phyloP scores from a whole-genome alignment of 202 grass and related monocot genomes.

The Carex sylvatica region DNA sequence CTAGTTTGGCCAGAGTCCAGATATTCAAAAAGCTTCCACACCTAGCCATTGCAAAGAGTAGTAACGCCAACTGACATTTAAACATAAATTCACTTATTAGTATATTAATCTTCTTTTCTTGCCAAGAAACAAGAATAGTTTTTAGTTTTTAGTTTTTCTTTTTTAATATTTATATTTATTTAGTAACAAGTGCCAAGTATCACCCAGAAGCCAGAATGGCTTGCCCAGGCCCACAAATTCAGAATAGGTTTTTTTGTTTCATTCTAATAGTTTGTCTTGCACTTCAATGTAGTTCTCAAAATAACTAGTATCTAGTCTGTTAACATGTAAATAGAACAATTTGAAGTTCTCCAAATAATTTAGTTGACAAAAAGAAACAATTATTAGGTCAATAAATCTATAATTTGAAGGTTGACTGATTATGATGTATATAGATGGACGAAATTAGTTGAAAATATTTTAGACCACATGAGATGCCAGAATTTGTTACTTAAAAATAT shows the following conservation, averaged over 20 bases:
- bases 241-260: neutral
- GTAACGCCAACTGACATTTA: conserved; percentile 70
- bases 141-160: neutral
- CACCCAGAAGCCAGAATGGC: too few species aligned
- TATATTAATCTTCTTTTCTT: neutral
- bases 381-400: conserved; percentile 3
- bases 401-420: neutral
- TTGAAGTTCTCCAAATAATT: too few species aligned
- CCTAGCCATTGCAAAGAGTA: conserved; percentile 86
- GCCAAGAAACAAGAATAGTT: neutral
- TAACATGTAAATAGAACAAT: neutral
- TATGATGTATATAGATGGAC: too few species aligned
- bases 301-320: neutral
- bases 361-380: neutral
- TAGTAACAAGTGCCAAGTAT: too few species aligned
- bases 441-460: neutral
- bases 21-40: conserved; percentile 86
- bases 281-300: neutral
- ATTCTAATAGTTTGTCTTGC: neutral
- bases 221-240: too few species aligned
- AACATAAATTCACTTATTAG: conserved; percentile 33
- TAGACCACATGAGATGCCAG: neutral
- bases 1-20: conserved; percentile 26
- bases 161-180: neutral
- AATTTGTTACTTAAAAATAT: neutral